Percentiles rank a stretch among this genome's conserved stretches.
Evolutionary conservation across 768 basidiomycete species (phyloP).

Genomic region (Pleurotus salmoneostramineus): DNA sequence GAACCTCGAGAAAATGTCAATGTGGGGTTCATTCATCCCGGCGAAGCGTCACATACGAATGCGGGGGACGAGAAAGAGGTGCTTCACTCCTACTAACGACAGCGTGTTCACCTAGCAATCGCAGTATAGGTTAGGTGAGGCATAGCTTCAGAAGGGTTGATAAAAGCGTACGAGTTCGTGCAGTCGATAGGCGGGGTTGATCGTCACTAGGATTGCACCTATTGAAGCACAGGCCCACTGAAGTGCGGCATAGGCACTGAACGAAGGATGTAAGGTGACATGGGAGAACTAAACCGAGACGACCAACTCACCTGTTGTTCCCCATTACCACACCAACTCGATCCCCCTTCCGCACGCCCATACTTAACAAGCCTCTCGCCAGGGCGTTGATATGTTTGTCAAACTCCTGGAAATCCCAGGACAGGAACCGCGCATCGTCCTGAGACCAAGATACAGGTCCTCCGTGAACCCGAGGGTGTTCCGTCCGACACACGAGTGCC

Average conservation of each 20-base stretch:
- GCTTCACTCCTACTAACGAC: conserved; percentile 59
- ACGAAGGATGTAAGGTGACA: not conserved
- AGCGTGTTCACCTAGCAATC: conserved; percentile 51
- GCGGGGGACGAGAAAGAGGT: conserved; percentile 69
- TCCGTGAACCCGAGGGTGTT: conserved; percentile 52
- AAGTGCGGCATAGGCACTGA: conserved; percentile 71
- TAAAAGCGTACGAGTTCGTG: conserved; percentile 58
- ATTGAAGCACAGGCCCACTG: conserved; percentile 87
- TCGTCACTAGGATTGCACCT: conserved; percentile 78
- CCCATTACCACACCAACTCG: conserved; percentile 82
- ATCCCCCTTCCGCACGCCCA: conserved; percentile 75
- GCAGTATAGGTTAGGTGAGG: not conserved
- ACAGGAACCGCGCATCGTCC: conserved; percentile 44
- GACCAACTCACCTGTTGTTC: conserved; percentile 62
- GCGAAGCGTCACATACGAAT: conserved; percentile 33
- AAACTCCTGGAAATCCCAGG: conserved; percentile 75
- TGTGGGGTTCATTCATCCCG: not conserved
- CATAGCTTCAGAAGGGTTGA: not conserved
- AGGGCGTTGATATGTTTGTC: conserved; percentile 61
- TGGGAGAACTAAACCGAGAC: not conserved
- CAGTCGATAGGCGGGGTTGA: conserved; percentile 78
- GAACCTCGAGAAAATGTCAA: conserved; percentile 12
- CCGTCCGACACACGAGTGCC: conserved; percentile 63
- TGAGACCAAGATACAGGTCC: conserved; percentile 43
- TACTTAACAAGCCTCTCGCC: conserved; percentile 60